These are phyloP conservation scores for Nidularia pulvinata DNA, from an alignment of 768 basidiomycete genomes.

Conservation along the genomic window DNA sequence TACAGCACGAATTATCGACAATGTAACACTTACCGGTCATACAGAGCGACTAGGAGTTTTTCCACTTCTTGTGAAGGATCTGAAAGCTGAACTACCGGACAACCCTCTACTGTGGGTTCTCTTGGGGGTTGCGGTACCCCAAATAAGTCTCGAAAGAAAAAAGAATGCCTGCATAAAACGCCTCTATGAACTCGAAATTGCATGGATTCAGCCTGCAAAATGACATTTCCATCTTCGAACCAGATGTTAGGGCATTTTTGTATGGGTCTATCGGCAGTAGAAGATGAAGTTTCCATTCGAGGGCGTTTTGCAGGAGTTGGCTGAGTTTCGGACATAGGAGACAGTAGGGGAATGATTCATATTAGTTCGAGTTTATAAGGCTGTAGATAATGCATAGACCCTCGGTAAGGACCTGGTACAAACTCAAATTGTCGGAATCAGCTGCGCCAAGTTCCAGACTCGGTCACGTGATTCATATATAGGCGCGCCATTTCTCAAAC, in stretches of 20 bases:
- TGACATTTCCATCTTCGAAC: conserved; percentile 5
- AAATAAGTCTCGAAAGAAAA: conserved; percentile 11
- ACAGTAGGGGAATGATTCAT: too few relatives aligned
- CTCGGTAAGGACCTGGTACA: too few relatives aligned
- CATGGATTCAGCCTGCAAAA: conserved; percentile 2
- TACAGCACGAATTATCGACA: not conserved
- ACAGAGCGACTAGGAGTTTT: conserved; percentile 4
- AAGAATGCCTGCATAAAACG: conserved; percentile 5
- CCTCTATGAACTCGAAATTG: conserved; percentile 6
- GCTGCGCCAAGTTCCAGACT: too few relatives aligned
- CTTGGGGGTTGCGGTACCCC: conserved; percentile 2
- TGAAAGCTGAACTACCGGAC: conserved; percentile 7
- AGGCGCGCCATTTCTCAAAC: too few relatives aligned
- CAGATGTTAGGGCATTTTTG: not conserved
- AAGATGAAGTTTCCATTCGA: too few relatives aligned
- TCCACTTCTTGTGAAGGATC: conserved; percentile 7
- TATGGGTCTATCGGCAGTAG: too few relatives aligned
- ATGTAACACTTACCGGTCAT: conserved; percentile 1
- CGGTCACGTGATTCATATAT: too few relatives aligned
- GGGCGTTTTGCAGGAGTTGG: too few relatives aligned
- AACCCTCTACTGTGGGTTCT: conserved; percentile 1
- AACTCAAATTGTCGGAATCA: too few relatives aligned
- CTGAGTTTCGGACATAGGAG: too few relatives aligned
- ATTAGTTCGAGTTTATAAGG: too few relatives aligned
- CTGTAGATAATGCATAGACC: too few relatives aligned